Evolutionary conservation across 495 filamentous ascomycete genomes (phyloP), one percentile per base, ranked within the genome.

Genomic region (Lasiosphaeriaceae sp.): DNA sequence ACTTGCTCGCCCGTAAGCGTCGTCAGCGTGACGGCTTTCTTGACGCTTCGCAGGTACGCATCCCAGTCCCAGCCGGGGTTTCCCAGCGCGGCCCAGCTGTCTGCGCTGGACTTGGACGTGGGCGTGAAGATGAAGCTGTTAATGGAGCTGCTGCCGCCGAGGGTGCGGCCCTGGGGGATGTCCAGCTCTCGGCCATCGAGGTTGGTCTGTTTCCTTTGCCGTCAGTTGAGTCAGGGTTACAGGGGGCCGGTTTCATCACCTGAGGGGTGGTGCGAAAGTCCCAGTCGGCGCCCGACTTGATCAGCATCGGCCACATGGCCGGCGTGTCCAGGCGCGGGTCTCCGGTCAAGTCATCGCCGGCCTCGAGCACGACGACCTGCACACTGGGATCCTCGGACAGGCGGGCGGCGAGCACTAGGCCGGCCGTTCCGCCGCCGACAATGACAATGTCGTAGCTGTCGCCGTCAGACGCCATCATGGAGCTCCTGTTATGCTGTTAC

Each of bases 351-450:
- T 69, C 59, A 1, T 43, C 61, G 11, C 78, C 78, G 1, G 76
- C 73, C 56, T 82, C 79, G 22, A 82, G 47, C 17, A 82, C 59
- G 22, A 80, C 66, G 11, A 82, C 68, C 0, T 61, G 59, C 11
- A 62, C 56, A 31, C 64, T 59, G 1, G 61, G 58, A 54, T 78
- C 67, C 53, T 79, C 76, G 12, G 77, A 73, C 5, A 80, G 72
- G 16, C 77, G 71, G 31, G 67, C 66, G 31, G 79, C 79, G 5
- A 82, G 58, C 4, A 79, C 77, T 24, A 76, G 72, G 45, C 78
- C 79, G 9, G 74, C 71, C 35, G 75, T 74, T 3, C 78, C 79
- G 41, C 76, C 68, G n/a, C 67, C 67, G 0, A 64, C 57, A 21
- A 70, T 66, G 11, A 67, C 43, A n/a, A 62, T 52, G 44, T 67